A percentile compares a stretch with the other conserved stretches of the same genome.
These are phyloP conservation scores for Puccinellia tenuiflora DNA, from an alignment of 176 grass and related monocot genomes.

Conservation along the genomic window DNA sequence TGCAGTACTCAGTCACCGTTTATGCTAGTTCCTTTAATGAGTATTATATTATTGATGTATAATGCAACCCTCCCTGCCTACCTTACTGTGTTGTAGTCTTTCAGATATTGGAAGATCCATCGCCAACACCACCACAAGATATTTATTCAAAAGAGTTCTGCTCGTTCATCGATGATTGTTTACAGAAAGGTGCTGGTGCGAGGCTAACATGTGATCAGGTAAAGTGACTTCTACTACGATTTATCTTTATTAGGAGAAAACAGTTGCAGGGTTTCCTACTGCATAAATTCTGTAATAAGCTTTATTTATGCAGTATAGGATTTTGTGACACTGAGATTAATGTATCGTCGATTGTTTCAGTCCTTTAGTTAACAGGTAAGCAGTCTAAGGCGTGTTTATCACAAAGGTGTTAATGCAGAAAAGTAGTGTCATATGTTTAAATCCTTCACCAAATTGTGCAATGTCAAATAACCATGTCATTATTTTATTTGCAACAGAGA, in stretches of 20 bases:
- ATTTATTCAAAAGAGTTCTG: conserved; percentile 73
- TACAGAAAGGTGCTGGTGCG: conserved; percentile 76
- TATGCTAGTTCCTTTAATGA: background rate
- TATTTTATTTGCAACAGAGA: background rate
- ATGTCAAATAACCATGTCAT: background rate
- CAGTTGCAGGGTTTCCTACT: background rate
- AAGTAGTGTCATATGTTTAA: background rate
- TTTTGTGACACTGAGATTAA: background rate
- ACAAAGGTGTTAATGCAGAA: background rate
- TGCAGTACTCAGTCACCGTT: background rate
- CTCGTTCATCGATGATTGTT: conserved; percentile 81
- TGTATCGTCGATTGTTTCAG: background rate
- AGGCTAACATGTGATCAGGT: conserved; percentile 75
- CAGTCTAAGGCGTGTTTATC: background rate
- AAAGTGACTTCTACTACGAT: background rate
- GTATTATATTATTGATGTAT: background rate
- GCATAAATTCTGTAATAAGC: background rate
- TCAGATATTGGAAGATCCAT: conserved; percentile 87
- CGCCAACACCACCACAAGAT: conserved; percentile 64
- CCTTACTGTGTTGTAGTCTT: conserved; percentile 7
- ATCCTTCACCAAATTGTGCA: background rate
- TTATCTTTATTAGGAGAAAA: background rate
- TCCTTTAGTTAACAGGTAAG: background rate
- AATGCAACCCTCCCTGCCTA: conserved; percentile 1
- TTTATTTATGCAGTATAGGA: background rate